phyloP scores from a whole-genome alignment of 1,139 yeast species.

The Candida smagusa region DNA sequence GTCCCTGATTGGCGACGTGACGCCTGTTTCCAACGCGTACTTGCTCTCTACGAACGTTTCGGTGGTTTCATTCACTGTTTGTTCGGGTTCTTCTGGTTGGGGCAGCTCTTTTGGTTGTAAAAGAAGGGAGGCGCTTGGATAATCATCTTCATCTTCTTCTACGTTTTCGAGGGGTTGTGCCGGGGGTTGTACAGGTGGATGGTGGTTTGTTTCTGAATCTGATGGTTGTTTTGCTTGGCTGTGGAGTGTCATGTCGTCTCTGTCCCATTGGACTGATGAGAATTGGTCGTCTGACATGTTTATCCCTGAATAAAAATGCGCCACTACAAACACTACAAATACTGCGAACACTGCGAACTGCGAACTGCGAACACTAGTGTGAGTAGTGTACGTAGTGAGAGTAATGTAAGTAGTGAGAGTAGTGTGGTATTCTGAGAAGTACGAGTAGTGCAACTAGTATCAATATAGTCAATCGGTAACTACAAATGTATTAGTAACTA shows the following conservation, averaged over 20 bases:
- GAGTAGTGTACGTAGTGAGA: too few relatives aligned
- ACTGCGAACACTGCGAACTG: too few relatives aligned
- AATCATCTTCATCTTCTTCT: constrained; percentile 3
- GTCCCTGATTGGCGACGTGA: constrained; percentile 75
- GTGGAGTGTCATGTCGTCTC: constrained; percentile 30
- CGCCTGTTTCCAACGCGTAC: constrained; percentile 37
- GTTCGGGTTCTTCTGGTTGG: background rate
- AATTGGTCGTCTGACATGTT: constrained; percentile 47
- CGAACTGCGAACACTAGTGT: too few relatives aligned
- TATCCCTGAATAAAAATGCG: background rate
- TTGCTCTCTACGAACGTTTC: background rate
- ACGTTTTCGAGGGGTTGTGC: constrained; percentile 1
- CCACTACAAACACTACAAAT: too few relatives aligned
- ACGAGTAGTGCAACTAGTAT: too few relatives aligned
- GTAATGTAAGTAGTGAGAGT: too few relatives aligned
- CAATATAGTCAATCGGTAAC: too few relatives aligned
- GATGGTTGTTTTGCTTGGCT: background rate
- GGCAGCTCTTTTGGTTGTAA: constrained; percentile 12
- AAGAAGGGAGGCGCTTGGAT: constrained; percentile 10
- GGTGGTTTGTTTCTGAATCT: constrained; percentile 4
- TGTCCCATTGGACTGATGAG: constrained; percentile 58
- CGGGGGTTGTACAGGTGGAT: background rate
- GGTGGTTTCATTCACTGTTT: background rate
- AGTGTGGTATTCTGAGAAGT: too few relatives aligned
- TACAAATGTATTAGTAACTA: too few relatives aligned